phyloP scores from a whole-genome alignment of 805 yeast genomes.

The Nakazawaea sp. region DNA sequence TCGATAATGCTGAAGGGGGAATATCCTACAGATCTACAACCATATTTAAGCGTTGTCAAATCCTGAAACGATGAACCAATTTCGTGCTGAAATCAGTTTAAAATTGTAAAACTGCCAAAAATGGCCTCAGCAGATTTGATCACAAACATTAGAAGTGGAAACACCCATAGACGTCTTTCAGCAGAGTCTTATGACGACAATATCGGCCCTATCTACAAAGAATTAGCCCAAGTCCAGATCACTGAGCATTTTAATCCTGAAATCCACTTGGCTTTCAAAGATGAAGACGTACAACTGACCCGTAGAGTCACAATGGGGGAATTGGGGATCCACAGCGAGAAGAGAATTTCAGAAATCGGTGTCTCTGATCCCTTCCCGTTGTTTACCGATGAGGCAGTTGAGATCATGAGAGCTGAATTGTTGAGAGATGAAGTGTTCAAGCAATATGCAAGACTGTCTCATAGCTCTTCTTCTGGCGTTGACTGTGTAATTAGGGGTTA shows the following conservation, averaged over 20 bases:
- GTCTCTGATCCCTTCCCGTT: slow-evolving; percentile 56
- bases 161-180: slow-evolving; percentile 27
- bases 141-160: slow-evolving; percentile 28
- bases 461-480: slow-evolving; percentile 39
- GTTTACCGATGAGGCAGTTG: slow-evolving; percentile 53
- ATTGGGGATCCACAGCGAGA: slow-evolving; percentile 35
- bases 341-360: slow-evolving; percentile 48
- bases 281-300: slow-evolving; percentile 26
- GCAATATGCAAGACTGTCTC: slow-evolving; percentile 35
- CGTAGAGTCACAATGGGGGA: slow-evolving; percentile 41
- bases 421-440: slow-evolving; percentile 38
- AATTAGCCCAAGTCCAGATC: slow-evolving; percentile 17
- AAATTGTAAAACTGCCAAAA: too few relatives aligned
- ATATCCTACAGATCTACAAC: neutral
- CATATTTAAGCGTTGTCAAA: neutral
- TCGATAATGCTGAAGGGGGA: neutral
- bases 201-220: slow-evolving; percentile 24
- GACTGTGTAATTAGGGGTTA: slow-evolving; percentile 47
- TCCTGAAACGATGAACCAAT: too few relatives aligned
- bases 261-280: slow-evolving; percentile 30
- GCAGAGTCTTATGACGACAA: slow-evolving; percentile 25
- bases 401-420: slow-evolving; percentile 51
- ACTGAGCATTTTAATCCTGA: slow-evolving; percentile 28
- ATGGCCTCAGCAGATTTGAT: slow-evolving; percentile 27
- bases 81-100: too few relatives aligned